Evolutionary conservation across 2,329 filamentous ascomycete species (phyloP), one percentile per base, ranked within the genome.

Genomic region (Ascochyta koolunga): DNA sequence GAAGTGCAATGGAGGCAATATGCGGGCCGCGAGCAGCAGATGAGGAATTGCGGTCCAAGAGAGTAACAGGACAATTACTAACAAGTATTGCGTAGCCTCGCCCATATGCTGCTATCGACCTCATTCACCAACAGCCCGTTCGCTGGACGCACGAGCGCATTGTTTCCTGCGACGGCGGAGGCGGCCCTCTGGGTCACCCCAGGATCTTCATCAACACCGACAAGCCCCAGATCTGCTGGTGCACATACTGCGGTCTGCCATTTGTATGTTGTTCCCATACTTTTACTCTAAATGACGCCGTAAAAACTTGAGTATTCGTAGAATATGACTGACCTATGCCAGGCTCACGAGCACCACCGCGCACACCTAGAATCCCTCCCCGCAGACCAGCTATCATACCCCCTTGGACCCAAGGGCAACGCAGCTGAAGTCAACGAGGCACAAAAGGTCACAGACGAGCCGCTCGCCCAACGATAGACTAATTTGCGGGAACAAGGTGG

Each of bases 121-220:
- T 99, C 75, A 93, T 98, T 71, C 95, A 99, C 83, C 88, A 93
- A 81, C 89, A 97, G 78, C 93, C 93, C 18, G 95, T 99, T 31
- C 85, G 86, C 76, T 99, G 95, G 93, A 90, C 88, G 55, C 88
- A 96, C 73, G 84, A 90, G 60, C 85, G 87, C 58, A 78, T 90
- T 42, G 93, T 96, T 45, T 87, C 87, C 38, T 99, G 95, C 74
- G 93, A 98, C 70, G 95, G 95, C 54, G 95, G 93, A 54, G 93
- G 93, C 64, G 95, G 93, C 39, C 89, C 93, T 27, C 80, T 90
- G 50, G 95, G 95, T 37, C 95, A 99, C 77, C 95, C 95, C 43
- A 86, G 86, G 71, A 89, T 99, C 78, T 99, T 92, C 76, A 99
- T 99, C 85, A 99, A 99, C 79, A 88, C 90, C 64, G 95, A 99